Conservation (phyloP, 2,329 filamentous ascomycete genomes). For the Ophioceras dolichostomum region DNA sequence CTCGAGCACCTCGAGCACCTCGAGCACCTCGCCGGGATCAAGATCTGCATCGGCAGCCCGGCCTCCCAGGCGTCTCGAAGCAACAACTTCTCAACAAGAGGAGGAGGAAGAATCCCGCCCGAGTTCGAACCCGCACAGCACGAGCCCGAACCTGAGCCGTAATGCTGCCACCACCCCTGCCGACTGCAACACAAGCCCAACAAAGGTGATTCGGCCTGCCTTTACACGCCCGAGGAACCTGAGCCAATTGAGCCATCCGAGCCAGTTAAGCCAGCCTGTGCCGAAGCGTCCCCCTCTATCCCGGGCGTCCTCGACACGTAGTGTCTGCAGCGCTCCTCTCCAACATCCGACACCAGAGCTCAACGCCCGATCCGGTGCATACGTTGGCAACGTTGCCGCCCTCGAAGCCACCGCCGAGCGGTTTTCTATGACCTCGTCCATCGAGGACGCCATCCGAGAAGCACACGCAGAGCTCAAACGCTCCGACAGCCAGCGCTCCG, state of each 20-base stretch:
- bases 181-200: background rate
- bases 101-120: background rate
- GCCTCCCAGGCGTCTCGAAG: no score
- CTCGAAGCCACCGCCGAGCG: slow-evolving; percentile 67
- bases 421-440: slow-evolving; percentile 61
- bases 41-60: background rate
- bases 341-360: slow-evolving; percentile 51
- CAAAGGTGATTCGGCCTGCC: no score
- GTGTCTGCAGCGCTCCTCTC: slow-evolving; percentile 18
- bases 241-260: no score
- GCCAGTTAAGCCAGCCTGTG: no score
- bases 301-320: slow-evolving; percentile 2
- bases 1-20: background rate
- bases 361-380: slow-evolving; percentile 47
- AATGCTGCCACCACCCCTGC: background rate
- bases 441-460: slow-evolving; percentile 65
- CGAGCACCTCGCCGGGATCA: background rate
- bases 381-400: slow-evolving; percentile 55
- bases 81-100: no score
- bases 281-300: background rate
- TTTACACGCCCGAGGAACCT: no score
- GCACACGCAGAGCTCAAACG: slow-evolving; percentile 60
- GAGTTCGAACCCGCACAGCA: background rate
- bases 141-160: background rate
- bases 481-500: slow-evolving; percentile 54